A percentile compares a stretch with the other conserved stretches of the same genome.
Evolutionary conservation across 352 stramenopile species (phyloP).

Genomic region (Phytopythium oedochilum): DNA sequence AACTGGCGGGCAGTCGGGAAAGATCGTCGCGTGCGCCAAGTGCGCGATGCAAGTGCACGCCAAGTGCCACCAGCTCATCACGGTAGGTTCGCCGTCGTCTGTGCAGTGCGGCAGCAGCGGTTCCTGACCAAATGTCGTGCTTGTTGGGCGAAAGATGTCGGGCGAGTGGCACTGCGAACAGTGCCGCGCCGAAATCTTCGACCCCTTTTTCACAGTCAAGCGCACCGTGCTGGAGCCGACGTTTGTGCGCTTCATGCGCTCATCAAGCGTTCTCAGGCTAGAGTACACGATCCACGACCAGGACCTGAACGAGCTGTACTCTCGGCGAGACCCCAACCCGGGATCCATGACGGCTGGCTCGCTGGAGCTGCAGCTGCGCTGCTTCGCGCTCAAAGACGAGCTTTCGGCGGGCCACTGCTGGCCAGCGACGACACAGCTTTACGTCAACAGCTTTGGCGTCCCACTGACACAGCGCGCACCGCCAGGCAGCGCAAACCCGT

Average conservation of each 20-base stretch:
- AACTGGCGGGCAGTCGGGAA: slow-evolving; percentile 16
- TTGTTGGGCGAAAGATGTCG: slow-evolving; percentile 13
- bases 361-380: slow-evolving; percentile 76
- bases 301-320: slow-evolving; percentile 72
- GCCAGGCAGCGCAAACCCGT: slow-evolving; percentile 70
- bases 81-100: slow-evolving; percentile 34
- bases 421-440: slow-evolving; percentile 61
- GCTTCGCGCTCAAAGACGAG: slow-evolving; percentile 71
- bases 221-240: slow-evolving; percentile 47
- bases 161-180: slow-evolving; percentile 72
- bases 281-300: slow-evolving; percentile 66
- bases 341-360: slow-evolving; percentile 49
- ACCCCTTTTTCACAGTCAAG: slow-evolving; percentile 65
- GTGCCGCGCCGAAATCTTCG: slow-evolving; percentile 62
- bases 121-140: slow-evolving; percentile 1
- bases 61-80: slow-evolving; percentile 72
- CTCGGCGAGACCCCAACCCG: slow-evolving; percentile 40
- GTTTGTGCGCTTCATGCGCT: slow-evolving; percentile 65
- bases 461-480: slow-evolving; percentile 63
- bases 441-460: slow-evolving; percentile 67
- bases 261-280: slow-evolving; percentile 40
- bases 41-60: slow-evolving; percentile 64
- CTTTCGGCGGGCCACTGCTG: slow-evolving; percentile 66
- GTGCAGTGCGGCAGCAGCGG: too few relatives aligned
- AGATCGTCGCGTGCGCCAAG: slow-evolving; percentile 41